These are phyloP conservation scores for Scedosporium minutisporum DNA, from an alignment of 2,329 filamentous ascomycete genomes.

Conservation along the genomic window DNA sequence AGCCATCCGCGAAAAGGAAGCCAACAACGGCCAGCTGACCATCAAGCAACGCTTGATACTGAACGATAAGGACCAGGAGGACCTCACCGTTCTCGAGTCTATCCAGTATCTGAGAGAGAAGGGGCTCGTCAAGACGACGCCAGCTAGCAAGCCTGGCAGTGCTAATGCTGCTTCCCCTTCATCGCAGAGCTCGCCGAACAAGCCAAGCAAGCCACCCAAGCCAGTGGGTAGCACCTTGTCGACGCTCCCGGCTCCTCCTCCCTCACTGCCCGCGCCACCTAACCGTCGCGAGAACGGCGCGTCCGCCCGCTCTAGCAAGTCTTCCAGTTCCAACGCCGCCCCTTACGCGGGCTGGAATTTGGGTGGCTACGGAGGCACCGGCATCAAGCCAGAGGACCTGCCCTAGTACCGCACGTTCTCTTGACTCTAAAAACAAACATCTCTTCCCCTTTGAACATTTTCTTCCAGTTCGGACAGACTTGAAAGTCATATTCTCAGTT, in stretches of 20 bases:
- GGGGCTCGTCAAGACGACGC: constrained; percentile 34
- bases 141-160: constrained; percentile 8
- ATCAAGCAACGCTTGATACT: constrained; percentile 55
- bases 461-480: background rate
- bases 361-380: constrained; percentile 29
- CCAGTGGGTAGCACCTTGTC: constrained; percentile 14
- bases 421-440: background rate
- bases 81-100: constrained; percentile 54
- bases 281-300: constrained; percentile 5
- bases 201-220: constrained; percentile 9
- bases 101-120: constrained; percentile 56
- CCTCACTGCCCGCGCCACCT: constrained; percentile 26
- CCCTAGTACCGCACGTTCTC: constrained; percentile 15
- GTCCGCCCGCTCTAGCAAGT: background rate
- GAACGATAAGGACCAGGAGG: constrained; percentile 60
- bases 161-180: background rate
- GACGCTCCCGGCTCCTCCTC: constrained; percentile 26
- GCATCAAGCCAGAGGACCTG: constrained; percentile 23
- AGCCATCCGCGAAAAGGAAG: constrained; percentile 53
- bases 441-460: background rate
- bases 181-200: constrained; percentile 5
- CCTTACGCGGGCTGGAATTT: constrained; percentile 24
- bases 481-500: background rate
- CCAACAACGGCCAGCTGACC: constrained; percentile 56
- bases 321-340: constrained; percentile 14